These are phyloP conservation scores for Parasarocladium wereldwijsianum DNA, from an alignment of 2,329 filamentous ascomycete species.

Conservation along the genomic window DNA sequence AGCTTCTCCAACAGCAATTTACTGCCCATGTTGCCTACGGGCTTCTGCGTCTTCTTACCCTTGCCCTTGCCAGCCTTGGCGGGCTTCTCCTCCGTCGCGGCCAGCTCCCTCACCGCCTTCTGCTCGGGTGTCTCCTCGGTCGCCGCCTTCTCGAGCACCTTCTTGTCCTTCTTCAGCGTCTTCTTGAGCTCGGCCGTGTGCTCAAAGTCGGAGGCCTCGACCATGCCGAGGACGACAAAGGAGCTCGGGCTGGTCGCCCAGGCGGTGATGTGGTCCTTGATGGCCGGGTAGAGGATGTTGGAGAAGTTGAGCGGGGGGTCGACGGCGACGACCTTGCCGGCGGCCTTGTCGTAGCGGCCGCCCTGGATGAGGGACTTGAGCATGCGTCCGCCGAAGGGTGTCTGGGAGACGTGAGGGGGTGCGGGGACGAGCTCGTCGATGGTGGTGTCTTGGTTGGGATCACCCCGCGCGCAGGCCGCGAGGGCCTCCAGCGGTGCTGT, in stretches of 20 bases:
- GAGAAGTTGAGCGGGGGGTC: conserved; percentile 72
- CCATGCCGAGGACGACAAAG: conserved; percentile 70
- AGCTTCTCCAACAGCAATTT: conserved; percentile 46
- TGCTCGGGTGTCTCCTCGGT: conserved; percentile 40
- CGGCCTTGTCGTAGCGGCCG: conserved; percentile 65
- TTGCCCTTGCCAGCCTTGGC: conserved; percentile 26
- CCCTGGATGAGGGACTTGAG: conserved; percentile 84
- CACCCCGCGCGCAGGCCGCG: conserved; percentile 45
- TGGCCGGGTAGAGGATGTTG: conserved; percentile 64
- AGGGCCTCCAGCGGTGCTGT: conserved; percentile 56
- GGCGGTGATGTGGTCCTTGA: conserved; percentile 56
- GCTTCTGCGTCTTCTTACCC: conserved; percentile 27
- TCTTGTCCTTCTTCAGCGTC: conserved; percentile 58
- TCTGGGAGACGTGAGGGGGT: conserved; percentile 41
- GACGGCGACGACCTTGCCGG: conserved; percentile 54
- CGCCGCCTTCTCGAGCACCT: conserved; percentile 53
- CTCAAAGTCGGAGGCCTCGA: conserved; percentile 61
- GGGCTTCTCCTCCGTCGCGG: conserved; percentile 24
- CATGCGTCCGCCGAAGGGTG: conserved; percentile 59
- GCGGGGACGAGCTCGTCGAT: conserved; percentile 15
- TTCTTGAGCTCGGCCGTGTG: conserved; percentile 52
- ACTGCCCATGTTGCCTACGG: conserved; percentile 46
- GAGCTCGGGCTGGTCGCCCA: conserved; percentile 83
- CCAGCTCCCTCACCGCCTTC: conserved; percentile 30
- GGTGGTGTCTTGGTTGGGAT: conserved; percentile 27